phyloP scores from a whole-genome alignment of 768 basidiomycete genomes.

The Trametes meyenii region DNA sequence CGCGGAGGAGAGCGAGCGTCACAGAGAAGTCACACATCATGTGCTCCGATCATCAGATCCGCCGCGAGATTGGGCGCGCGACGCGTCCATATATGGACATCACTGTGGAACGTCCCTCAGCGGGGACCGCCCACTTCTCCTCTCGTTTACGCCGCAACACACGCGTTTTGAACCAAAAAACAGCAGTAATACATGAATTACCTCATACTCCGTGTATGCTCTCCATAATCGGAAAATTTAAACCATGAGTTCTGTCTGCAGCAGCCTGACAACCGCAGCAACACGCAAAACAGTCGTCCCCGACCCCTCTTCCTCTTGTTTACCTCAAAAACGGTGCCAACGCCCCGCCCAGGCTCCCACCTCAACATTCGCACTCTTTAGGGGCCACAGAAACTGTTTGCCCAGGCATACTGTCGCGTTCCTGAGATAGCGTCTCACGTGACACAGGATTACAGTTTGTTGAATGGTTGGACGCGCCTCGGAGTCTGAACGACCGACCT shows the following conservation, averaged over 20 bases:
- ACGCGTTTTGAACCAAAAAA: neutral
- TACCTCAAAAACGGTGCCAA: conserved; percentile 7
- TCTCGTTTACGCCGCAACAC: conserved; percentile 9
- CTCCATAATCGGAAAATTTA: conserved; percentile 7
- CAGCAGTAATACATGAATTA: neutral
- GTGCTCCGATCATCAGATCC: conserved; percentile 27
- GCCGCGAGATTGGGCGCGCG: conserved; percentile 32
- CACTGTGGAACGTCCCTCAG: conserved; percentile 26
- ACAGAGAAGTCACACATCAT: conserved; percentile 20
- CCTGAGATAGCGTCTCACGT: conserved; percentile 34
- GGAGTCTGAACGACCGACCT: conserved; percentile 37
- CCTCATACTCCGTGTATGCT: neutral
- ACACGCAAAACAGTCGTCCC: conserved; percentile 7
- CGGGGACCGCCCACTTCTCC: conserved; percentile 17
- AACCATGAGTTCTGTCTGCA: conserved; percentile 14
- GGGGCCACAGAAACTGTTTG: neutral
- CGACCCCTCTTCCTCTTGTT: conserved; percentile 5
- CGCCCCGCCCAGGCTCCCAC: neutral
- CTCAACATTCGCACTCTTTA: conserved; percentile 4
- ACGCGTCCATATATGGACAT: conserved; percentile 34
- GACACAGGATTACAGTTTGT: conserved; percentile 39
- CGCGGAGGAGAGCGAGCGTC: neutral
- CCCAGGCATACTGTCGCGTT: conserved; percentile 21
- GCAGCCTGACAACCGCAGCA: conserved; percentile 13
- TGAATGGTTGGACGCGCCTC: conserved; percentile 38